Conservation (phyloP, 1,284 basidiomycete genomes). For the Ustilago crameri region DNA sequence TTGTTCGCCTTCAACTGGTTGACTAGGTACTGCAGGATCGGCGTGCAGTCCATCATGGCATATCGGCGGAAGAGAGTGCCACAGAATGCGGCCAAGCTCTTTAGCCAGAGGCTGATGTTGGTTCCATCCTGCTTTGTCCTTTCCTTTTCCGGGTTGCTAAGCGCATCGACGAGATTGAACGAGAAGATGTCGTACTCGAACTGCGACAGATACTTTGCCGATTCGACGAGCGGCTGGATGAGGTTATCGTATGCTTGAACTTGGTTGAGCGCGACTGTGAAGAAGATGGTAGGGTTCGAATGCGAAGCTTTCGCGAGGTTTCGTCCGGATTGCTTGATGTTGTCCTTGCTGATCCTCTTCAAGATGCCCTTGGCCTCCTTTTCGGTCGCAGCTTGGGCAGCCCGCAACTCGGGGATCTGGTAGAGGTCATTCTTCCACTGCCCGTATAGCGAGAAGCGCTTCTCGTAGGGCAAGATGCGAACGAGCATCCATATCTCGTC, state of each 20-base stretch:
- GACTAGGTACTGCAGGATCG: conserved; percentile 87
- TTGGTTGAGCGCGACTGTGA: conserved; percentile 88
- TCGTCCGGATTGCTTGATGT: conserved; percentile 82
- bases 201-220: conserved; percentile 86
- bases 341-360: conserved; percentile 71
- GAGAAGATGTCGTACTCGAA: conserved; percentile 94
- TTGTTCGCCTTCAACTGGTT: conserved; percentile 79
- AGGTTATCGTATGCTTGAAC: conserved; percentile 97
- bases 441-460: conserved; percentile 89
- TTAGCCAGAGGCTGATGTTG: conserved; percentile 90
- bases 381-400: conserved; percentile 72
- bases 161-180: conserved; percentile 85
- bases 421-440: conserved; percentile 86
- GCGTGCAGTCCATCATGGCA: conserved; percentile 78
- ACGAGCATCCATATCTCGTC: conserved; percentile 73
- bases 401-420: conserved; percentile 69
- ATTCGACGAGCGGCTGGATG: conserved; percentile 87
- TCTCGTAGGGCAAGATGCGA: conserved; percentile 78
- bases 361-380: conserved; percentile 69
- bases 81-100: conserved; percentile 85
- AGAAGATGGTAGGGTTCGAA: conserved; percentile 91
- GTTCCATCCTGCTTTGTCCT: conserved; percentile 92
- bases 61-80: conserved; percentile 91
- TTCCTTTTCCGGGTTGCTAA: conserved; percentile 82
- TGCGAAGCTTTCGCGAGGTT: conserved; percentile 93